phyloP scores from a whole-genome alignment of 139 green algal genomes.

The Tetradesmus lagerheimii region DNA sequence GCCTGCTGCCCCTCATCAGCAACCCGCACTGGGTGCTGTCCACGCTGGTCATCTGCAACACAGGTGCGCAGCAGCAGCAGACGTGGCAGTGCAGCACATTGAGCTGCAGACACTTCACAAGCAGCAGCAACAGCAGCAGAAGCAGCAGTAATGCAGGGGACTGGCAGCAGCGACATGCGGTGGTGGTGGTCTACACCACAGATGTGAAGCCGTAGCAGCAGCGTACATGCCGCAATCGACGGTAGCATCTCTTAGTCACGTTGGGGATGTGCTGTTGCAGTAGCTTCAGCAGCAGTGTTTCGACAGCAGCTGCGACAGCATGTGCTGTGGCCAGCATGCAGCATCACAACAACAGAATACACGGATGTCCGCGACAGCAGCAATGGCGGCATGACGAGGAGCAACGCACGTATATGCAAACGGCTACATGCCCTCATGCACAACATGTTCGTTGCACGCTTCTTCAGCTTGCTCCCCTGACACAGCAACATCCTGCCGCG shows the following conservation, averaged over 20 bases:
- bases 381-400: neutral
- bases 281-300: neutral
- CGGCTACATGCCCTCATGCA: neutral
- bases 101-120: neutral
- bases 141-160: neutral
- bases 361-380: neutral
- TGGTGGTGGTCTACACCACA: too few relatives aligned
- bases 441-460: neutral
- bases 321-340: too few relatives aligned
- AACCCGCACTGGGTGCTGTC: slow-evolving; percentile 73
- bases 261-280: neutral
- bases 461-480: neutral
- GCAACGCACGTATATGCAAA: neutral
- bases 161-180: neutral
- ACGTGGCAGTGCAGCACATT: too few relatives aligned
- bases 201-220: neutral
- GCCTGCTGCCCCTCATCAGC: slow-evolving; percentile 42
- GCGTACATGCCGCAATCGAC: neutral
- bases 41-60: slow-evolving; percentile 65
- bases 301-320: too few relatives aligned
- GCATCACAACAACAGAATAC: too few relatives aligned
- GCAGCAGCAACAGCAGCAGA: neutral
- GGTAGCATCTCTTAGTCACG: too few relatives aligned
- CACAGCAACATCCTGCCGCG: neutral
- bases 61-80: slow-evolving; percentile 1